phyloP scores from a whole-genome alignment of 139 green algal species.

The Auxenochlorella pyrenoidosa region DNA sequence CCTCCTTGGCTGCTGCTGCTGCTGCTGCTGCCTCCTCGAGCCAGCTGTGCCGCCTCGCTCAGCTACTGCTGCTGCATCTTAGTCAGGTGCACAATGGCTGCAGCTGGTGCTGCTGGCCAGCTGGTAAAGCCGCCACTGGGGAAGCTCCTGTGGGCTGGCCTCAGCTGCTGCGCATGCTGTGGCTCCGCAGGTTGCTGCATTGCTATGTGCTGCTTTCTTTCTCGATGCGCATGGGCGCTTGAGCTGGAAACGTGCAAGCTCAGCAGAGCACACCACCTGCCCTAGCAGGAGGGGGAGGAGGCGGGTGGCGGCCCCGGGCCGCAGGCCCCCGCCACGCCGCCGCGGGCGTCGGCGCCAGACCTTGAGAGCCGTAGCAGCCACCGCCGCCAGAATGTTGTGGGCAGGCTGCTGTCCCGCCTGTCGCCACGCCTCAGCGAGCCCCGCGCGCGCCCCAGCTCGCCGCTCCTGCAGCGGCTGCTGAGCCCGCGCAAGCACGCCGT shows the following conservation, averaged over 20 bases:
- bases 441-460: neutral
- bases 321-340: neutral
- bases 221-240: too few relatives aligned
- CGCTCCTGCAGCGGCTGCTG: neutral
- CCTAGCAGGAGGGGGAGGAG: neutral
- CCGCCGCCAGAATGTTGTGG: neutral
- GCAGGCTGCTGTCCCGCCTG: neutral
- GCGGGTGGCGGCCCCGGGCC: neutral
- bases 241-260: too few relatives aligned
- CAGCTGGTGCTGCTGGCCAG: neutral
- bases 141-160: too few relatives aligned
- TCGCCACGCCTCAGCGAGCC: neutral
- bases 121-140: neutral
- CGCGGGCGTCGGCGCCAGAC: neutral
- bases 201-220: too few relatives aligned
- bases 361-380: neutral
- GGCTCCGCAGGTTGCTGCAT: too few relatives aligned
- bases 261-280: neutral
- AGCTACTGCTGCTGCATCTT: neutral
- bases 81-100: too few relatives aligned
- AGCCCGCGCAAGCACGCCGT: conserved; percentile 4
- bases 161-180: too few relatives aligned
- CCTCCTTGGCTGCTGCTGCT: neutral
- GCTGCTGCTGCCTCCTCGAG: too few relatives aligned
- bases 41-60: too few relatives aligned